Evolutionary conservation across 306 rosid species (phyloP), one percentile per base, ranked within the genome.

Genomic region (Amphicarpaea edgeworthii): DNA sequence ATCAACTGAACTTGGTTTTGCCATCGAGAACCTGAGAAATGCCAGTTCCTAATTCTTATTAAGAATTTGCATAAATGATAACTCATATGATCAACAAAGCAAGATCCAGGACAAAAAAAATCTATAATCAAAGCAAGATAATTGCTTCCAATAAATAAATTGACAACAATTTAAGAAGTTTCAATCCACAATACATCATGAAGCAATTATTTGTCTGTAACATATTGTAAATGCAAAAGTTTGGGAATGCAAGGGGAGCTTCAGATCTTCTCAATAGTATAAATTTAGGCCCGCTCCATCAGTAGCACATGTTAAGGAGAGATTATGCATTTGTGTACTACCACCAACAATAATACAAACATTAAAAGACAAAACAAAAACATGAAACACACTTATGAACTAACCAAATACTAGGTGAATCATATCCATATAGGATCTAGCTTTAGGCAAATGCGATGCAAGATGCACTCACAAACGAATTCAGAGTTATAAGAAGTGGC

Each of bases 11-110:
- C 82, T 84, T 57, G 84, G 62, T 83, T 92, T 92, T 12, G 98
- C 98, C 98, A 95, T 95, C 1, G 21, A 21, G 82, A 68, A 70
- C 84, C 96, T 90, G 89, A 69, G 86, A 78, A 20, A 32, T n/a
- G 64, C 17, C 47, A 68, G 12, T 12, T 63, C 38, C 23, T 21
- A 59, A 2, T 17, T 34, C 40, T 37, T 12, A 62, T 12, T 78
- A 63, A 73, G 51, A 67, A 81, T 62, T 62, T 4, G 64, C 60
- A 79, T 12, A 59, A 51, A 54, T 12, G 6, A 41, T 42, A 79
- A 9, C 53, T 20, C 20, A 43, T 8, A 58, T 21, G 38, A 67
- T 28, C 16, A 70, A 61, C 76, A 40, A 51, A 65, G 50, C 26
- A 64, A 69, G 80, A 76, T 72, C 79, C 73, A 69, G 65, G 61